A percentile compares a stretch with the other conserved stretches of the same genome.
phyloP scores from a whole-genome alignment of 2,329 filamentous ascomycete genomes.

The Dichotomopilus funicola region DNA sequence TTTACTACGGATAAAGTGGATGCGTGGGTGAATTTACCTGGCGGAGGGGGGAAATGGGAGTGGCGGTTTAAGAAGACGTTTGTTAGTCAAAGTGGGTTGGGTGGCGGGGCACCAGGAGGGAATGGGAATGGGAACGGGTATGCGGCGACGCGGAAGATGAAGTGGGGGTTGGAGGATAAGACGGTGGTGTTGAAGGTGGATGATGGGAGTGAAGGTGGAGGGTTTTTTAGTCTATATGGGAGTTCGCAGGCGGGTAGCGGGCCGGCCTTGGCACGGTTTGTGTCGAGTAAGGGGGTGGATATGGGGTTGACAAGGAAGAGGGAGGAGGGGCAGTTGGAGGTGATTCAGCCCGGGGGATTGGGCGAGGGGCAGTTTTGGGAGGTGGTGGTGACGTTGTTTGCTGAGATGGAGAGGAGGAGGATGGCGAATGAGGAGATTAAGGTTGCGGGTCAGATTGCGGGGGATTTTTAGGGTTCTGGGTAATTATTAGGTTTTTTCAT shows the following conservation, averaged over 20 bases:
- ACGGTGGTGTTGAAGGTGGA: background rate
- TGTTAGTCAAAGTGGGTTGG: background rate
- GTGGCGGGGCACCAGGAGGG: background rate
- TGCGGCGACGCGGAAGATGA: background rate
- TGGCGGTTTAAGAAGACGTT: constrained; percentile 1
- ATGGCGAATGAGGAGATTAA: constrained; percentile 7
- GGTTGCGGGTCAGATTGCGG: background rate
- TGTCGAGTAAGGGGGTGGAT: background rate
- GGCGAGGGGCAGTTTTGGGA: constrained; percentile 11
- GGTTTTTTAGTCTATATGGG: background rate
- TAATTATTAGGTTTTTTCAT: no score
- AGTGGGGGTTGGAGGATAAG: background rate
- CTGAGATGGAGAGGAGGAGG: constrained; percentile 14
- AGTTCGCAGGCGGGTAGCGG: background rate
- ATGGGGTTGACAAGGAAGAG: background rate
- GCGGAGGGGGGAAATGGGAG: background rate
- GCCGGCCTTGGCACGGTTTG: background rate
- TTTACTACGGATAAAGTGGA: background rate
- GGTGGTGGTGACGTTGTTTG: constrained; percentile 11
- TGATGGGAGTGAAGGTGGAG: background rate
- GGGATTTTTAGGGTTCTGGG: no score
- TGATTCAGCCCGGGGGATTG: background rate
- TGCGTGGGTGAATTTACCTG: background rate
- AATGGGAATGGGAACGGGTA: no score
- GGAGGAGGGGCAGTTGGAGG: constrained; percentile 2